phyloP scores from a whole-genome alignment of 345 rosid species.

The Abelmoschus esculentus region DNA sequence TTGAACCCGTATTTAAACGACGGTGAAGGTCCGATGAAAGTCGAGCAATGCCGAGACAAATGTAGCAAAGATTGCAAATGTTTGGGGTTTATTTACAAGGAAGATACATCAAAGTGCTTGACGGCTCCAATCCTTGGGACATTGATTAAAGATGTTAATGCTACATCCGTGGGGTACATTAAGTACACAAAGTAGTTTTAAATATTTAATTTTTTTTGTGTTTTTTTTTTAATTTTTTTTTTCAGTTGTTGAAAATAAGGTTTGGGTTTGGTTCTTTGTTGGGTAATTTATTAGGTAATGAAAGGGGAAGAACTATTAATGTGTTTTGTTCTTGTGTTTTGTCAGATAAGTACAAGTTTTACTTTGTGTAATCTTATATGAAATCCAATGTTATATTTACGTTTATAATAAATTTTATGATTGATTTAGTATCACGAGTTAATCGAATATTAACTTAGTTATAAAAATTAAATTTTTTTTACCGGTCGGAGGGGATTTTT shows the following conservation, averaged over 20 bases:
- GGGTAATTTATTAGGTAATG: background rate
- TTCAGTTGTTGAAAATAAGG: background rate
- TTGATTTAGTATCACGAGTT: too few species aligned
- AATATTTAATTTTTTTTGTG: background rate
- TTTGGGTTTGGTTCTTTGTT: background rate
- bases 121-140: slow-evolving; percentile 9
- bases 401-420: too few species aligned
- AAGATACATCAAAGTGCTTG: slow-evolving; percentile 15
- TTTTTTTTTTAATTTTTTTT: background rate
- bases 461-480: too few species aligned
- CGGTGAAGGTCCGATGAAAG: slow-evolving; percentile 22
- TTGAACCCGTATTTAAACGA: slow-evolving; percentile 15
- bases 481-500: too few species aligned
- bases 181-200: slow-evolving; percentile 9
- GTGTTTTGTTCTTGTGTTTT: background rate
- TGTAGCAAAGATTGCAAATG: slow-evolving; percentile 33
- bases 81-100: slow-evolving; percentile 23
- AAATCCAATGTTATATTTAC: too few species aligned
- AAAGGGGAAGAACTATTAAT: background rate
- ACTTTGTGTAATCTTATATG: too few species aligned
- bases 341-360: background rate
- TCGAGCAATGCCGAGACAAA: slow-evolving; percentile 20
- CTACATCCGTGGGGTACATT: slow-evolving; percentile 8
- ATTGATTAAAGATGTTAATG: slow-evolving; percentile 5
- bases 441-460: too few species aligned